Evolutionary conservation across 768 basidiomycete genomes (phyloP), one percentile per base, ranked within the genome.

Genomic region (Neoboletus brunneissimus): DNA sequence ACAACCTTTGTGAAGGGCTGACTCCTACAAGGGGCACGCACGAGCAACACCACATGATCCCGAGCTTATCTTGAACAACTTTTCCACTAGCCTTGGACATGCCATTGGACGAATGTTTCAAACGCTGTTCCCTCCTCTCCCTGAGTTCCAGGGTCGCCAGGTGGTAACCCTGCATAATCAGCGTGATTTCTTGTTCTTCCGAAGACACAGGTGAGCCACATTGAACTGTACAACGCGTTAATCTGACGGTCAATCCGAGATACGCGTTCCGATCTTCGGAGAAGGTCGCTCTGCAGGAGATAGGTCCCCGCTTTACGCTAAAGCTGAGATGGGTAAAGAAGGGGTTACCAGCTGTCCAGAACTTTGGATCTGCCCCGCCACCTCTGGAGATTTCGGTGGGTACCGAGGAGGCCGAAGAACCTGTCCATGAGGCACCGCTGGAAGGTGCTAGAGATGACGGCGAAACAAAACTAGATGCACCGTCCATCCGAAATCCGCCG

Each of bases 131-230:
- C 97, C 97, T 18, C 94, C 91, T 8, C 76, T 96, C 59, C 94
- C 94, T 0, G 91, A 97, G 69, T 98, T 97, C 67, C 88, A 94
- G 73, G 97, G 97, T 34, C 78, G 97, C 31, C 97, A 99, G 72
- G 95, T 98, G 11, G 95, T 98, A 13, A 97, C 96, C 3, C 78
- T 98, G 20, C 97, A 98, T 68, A 98, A 98, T 67, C 94, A 97
- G 70, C 84, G 97, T 46, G 97, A 99, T 75, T 99, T 98, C 74
- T 75, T 99, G 55, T 99, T 99, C 77, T 96, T 99, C 78, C 79
- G 97, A 60, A 80, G 97, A 55, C 97, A 98, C 77, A 83, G 97
- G 87, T 96, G 57, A 51, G 83, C 67, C 44, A 58, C 8, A 51
- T 58, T 31, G 27, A 38, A 34, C 8, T 50, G 1, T 34, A 8